Percentiles rank a stretch among this genome's conserved stretches.
These are phyloP conservation scores for Lasiosphaeria hispida DNA, from an alignment of 495 filamentous ascomycete species.

Conservation along the genomic window DNA sequence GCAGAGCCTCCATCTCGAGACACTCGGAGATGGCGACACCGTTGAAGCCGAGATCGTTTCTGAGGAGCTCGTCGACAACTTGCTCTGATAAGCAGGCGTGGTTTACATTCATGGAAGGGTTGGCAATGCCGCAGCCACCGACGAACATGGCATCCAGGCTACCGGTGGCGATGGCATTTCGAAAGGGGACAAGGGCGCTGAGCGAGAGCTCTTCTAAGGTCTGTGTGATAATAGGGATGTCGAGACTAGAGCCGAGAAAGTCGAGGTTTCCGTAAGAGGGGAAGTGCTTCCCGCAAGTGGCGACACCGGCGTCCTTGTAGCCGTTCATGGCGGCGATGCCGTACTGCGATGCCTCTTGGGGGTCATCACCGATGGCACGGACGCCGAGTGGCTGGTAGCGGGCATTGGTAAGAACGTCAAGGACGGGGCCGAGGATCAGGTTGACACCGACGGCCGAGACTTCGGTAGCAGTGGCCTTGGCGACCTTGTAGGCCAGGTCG, in stretches of 20 bases:
- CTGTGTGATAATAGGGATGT: slow-evolving; percentile 89
- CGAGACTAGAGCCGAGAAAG: slow-evolving; percentile 78
- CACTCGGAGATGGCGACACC: slow-evolving; percentile 93
- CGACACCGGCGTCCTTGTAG: slow-evolving; percentile 79
- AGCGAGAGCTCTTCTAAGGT: slow-evolving; percentile 82
- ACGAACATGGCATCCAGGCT: slow-evolving; percentile 87
- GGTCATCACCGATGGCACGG: slow-evolving; percentile 78
- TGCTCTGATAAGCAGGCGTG: slow-evolving; percentile 89
- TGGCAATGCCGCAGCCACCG: slow-evolving; percentile 83
- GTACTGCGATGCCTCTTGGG: slow-evolving; percentile 84
- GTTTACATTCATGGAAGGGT: slow-evolving; percentile 83
- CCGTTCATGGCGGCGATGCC: slow-evolving; percentile 85
- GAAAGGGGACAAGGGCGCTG: slow-evolving; percentile 80
- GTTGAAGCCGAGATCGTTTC: slow-evolving; percentile 78
- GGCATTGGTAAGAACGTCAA: slow-evolving; percentile 89
- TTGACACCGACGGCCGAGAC: slow-evolving; percentile 85
- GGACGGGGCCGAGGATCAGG: slow-evolving; percentile 81
- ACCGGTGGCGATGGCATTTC: slow-evolving; percentile 77
- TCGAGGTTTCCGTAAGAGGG: slow-evolving; percentile 92
- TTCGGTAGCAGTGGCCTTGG: slow-evolving; percentile 83
- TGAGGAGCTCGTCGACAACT: slow-evolving; percentile 79
- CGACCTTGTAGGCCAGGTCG: slow-evolving; percentile 74
- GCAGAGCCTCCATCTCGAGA: slow-evolving; percentile 90
- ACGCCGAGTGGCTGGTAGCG: slow-evolving; percentile 84
- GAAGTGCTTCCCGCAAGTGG: slow-evolving; percentile 89